A percentile compares a stretch with the other conserved stretches of the same genome.
These are phyloP conservation scores for Trichomonas gallinae DNA, from an alignment of 208 protist species.

Conservation along the genomic window DNA sequence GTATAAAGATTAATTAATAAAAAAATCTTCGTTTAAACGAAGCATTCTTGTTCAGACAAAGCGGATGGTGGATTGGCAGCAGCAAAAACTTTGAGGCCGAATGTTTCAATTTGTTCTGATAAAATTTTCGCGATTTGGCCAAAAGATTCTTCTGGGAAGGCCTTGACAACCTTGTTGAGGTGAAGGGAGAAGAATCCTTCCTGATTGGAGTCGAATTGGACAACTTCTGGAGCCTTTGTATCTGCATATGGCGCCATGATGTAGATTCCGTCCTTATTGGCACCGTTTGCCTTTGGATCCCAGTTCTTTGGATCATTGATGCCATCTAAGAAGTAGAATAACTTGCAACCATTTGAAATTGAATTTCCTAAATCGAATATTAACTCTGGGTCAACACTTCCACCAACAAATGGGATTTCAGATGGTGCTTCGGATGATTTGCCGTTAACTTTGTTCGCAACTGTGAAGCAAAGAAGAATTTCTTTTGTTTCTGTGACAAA, in stretches of 20 bases:
- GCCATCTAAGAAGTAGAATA: neutral
- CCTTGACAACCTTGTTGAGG: neutral
- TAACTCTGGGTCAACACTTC: neutral
- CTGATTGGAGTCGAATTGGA: neutral
- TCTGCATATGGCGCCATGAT: constrained; percentile 8
- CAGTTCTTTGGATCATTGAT: neutral
- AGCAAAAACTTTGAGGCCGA: constrained; percentile 4
- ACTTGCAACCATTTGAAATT: neutral
- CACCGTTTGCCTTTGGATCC: neutral
- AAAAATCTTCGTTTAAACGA: neutral
- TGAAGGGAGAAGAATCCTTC: neutral
- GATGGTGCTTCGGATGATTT: neutral
- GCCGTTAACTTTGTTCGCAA: neutral
- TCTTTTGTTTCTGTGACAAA: neutral
- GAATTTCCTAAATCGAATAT: neutral
- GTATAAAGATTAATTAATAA: too few relatives aligned
- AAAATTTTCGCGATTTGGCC: neutral
- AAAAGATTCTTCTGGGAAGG: neutral
- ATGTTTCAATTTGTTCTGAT: neutral
- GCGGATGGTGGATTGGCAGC: neutral
- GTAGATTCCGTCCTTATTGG: neutral
- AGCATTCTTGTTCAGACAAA: neutral
- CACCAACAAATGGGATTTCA: neutral
- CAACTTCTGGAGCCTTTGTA: neutral
- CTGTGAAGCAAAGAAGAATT: neutral